Evolutionary conservation across 257 asterid genomes (phyloP), one percentile per base, ranked within the genome.

Genomic region (Linaria vulgaris): DNA sequence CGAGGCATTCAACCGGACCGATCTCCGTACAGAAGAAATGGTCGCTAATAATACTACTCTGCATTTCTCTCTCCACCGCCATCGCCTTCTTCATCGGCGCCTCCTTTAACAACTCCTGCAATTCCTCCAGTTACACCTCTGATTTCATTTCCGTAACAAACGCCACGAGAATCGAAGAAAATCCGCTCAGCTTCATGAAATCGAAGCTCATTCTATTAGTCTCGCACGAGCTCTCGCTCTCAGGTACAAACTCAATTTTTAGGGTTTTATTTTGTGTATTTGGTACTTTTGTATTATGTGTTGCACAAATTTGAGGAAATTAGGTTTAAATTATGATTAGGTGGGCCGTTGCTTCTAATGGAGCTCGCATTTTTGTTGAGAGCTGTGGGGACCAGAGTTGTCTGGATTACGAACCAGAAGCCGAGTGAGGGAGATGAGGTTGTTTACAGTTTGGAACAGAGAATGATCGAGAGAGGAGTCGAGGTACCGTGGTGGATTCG

Each of bases 161-260:
- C 50, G 54, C 76, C 52, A 55, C 54, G 3, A 55, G 69, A 51
- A 54, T 64, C 63, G 66, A 55, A 12, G 80, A 79, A 20, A 77
- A 58, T 45, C 84, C 95, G 1, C 82, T 77, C 72, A 69, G 67
- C 77, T 78, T 86, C 79, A 86, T 89, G 94, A 84, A 73, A 66
- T 88, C 95, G 39, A 85, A 85, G 83, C 76, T 83, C 43, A 85
- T 85, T 51, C 90, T 88, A 12, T 45, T 89, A 65, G 95, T 86
- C 27, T 89, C 96, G 11, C 95, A 89, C 77, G 95, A 89, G 66
- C 95, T 89, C 64, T 86, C 96, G 19, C 95, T 86, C 58, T 86
- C 96, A 20, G 96, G 96, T 89, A 82, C 38, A 25, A 8, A 53
- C 6, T 4, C 8, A 23, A 21, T 37, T 48, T 53, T 11, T 16